Conservation (phyloP, 192 early-diverging fungal species). For the Backusella westeae region DNA sequence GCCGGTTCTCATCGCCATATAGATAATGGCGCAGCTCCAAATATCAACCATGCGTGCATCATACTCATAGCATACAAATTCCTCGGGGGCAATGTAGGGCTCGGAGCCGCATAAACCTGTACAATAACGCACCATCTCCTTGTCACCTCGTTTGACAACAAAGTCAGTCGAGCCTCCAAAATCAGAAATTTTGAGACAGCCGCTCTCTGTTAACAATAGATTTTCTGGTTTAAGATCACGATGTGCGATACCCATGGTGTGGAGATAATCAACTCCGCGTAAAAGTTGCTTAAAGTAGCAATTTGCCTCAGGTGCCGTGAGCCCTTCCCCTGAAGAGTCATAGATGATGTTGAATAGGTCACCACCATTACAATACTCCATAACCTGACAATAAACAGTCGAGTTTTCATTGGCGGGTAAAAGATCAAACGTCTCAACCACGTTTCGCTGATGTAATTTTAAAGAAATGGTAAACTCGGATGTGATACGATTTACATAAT, state of each 20-base stretch:
- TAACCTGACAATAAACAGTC: slow-evolving; percentile 61
- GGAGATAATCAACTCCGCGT: slow-evolving; percentile 74
- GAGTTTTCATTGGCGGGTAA: slow-evolving; percentile 61
- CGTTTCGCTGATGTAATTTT: slow-evolving; percentile 70
- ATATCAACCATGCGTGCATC: slow-evolving; percentile 64
- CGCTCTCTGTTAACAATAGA: slow-evolving; percentile 59
- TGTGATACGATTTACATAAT: slow-evolving; percentile 54
- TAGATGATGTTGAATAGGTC: slow-evolving; percentile 74
- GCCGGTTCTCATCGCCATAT: slow-evolving; percentile 36
- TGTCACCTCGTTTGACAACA: not conserved
- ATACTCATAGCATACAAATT: slow-evolving; percentile 62
- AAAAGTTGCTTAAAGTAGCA: slow-evolving; percentile 79
- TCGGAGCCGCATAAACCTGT: slow-evolving; percentile 72
- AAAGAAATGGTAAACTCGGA: slow-evolving; percentile 85
- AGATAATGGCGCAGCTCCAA: slow-evolving; percentile 38
- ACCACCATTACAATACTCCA: slow-evolving; percentile 84
- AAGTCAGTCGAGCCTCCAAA: slow-evolving; percentile 83
- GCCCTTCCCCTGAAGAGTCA: slow-evolving; percentile 48
- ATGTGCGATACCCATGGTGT: slow-evolving; percentile 78
- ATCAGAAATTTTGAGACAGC: slow-evolving; percentile 80
- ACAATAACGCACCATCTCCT: slow-evolving; percentile 34
- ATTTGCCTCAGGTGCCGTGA: slow-evolving; percentile 47
- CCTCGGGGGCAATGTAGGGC: slow-evolving; percentile 87
- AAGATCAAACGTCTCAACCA: slow-evolving; percentile 79
- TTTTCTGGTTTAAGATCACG: slow-evolving; percentile 87